phyloP scores from a whole-genome alignment of 2,329 filamentous ascomycete species.

The Fusarium sterilihyphosum region DNA sequence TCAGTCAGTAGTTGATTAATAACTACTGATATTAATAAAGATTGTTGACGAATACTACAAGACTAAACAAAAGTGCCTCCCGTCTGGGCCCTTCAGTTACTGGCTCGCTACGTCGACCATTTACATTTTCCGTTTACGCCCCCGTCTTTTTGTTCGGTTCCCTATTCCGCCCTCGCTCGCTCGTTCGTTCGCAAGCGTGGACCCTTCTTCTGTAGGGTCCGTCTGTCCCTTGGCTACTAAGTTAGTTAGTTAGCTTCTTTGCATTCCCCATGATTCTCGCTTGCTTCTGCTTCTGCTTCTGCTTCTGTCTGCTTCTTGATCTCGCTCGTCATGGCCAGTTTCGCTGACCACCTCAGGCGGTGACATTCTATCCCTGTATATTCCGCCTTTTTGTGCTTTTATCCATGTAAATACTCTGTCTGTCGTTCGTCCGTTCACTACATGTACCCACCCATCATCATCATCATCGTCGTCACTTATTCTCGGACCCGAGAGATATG shows the following conservation, averaged over 20 bases:
- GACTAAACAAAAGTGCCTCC: background rate
- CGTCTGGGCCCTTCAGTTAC: background rate
- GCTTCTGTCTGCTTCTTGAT: background rate
- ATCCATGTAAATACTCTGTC: background rate
- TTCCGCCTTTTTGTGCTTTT: constrained; percentile 1
- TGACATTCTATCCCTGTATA: constrained; percentile 27
- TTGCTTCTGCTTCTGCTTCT: background rate
- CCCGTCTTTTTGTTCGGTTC: constrained; percentile 23
- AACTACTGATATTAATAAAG: background rate
- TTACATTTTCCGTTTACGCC: constrained; percentile 20
- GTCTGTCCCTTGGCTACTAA: constrained; percentile 3
- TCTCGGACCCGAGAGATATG: constrained; percentile 14
- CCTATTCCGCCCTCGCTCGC: constrained; percentile 29
- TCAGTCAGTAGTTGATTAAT: background rate
- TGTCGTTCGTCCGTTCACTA: background rate
- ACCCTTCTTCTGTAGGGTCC: constrained; percentile 3
- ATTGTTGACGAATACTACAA: background rate
- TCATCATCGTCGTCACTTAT: background rate
- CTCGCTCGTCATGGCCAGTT: constrained; percentile 13
- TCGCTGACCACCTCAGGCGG: constrained; percentile 11
- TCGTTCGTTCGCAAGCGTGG: background rate
- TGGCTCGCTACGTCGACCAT: constrained; percentile 33
- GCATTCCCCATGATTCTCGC: constrained; percentile 34
- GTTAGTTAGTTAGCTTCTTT: constrained; percentile 1
- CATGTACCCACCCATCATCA: background rate